Percentiles rank a stretch among this genome's conserved stretches.
Evolutionary conservation across 805 yeast species (phyloP).

Genomic region (Limtongozyma cylindracea): DNA sequence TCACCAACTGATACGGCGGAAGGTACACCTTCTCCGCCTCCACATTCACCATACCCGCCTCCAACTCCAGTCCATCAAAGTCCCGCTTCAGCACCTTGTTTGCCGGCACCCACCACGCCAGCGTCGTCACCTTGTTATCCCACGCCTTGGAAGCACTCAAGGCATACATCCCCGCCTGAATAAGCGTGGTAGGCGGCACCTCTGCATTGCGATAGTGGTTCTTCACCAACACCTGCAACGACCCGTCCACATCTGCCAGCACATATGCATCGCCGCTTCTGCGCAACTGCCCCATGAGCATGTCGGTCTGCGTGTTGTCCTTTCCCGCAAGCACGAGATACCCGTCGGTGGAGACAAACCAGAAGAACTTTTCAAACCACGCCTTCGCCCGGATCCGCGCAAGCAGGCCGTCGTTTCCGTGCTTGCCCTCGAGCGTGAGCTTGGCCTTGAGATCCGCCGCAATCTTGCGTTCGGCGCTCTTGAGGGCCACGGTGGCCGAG

Average conservation of each 20-base stretch:
- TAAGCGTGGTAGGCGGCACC: constrained; percentile 65
- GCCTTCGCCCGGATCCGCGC: constrained; percentile 43
- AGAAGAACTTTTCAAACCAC: constrained; percentile 86
- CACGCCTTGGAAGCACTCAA: constrained; percentile 69
- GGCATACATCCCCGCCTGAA: constrained; percentile 80
- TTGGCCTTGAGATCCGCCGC: constrained; percentile 41
- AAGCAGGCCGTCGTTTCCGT: constrained; percentile 15
- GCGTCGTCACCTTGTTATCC: constrained; percentile 61
- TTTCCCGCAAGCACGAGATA: constrained; percentile 72
- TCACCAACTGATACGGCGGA: constrained; percentile 62
- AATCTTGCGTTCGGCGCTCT: constrained; percentile 61
- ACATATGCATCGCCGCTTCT: constrained; percentile 50
- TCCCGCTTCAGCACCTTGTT: constrained; percentile 46
- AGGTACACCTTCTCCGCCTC: constrained; percentile 29
- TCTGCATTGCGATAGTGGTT: constrained; percentile 49
- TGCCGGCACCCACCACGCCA: constrained; percentile 73
- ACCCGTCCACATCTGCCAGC: constrained; percentile 46
- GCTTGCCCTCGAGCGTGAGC: constrained; percentile 29
- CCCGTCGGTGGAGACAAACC: constrained; percentile 88
- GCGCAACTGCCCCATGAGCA: constrained; percentile 58
- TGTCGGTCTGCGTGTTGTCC: constrained; percentile 56
- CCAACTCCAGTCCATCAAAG: constrained; percentile 26
- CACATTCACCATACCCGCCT: constrained; percentile 33
- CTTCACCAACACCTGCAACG: constrained; percentile 56
- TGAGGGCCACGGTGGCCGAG: constrained; percentile 53